phyloP scores from a whole-genome alignment of 805 yeast species.

The Candida jianshihensis region DNA sequence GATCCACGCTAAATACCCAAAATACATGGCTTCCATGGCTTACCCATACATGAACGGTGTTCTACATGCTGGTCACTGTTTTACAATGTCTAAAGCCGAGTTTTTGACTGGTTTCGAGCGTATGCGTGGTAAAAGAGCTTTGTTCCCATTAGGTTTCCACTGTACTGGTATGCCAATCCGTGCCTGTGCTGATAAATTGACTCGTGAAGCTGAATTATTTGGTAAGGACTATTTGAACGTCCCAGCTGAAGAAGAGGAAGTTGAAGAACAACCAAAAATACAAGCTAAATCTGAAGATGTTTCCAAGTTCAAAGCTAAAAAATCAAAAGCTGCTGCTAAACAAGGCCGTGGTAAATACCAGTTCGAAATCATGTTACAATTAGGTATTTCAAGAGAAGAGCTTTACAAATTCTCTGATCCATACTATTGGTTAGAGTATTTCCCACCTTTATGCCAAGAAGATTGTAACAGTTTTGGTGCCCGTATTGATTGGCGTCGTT shows the following conservation, averaged over 20 bases:
- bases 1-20: slow-evolving; percentile 74
- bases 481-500: slow-evolving; percentile 97
- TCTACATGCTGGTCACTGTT: slow-evolving; percentile 94
- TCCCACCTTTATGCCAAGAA: slow-evolving; percentile 82
- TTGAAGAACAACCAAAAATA: slow-evolving; percentile 28
- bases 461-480: slow-evolving; percentile 84
- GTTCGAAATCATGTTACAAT: slow-evolving; percentile 92
- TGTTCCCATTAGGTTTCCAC: slow-evolving; percentile 96
- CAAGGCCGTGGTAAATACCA: slow-evolving; percentile 92
- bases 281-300: slow-evolving; percentile 58
- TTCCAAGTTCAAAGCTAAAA: slow-evolving; percentile 87
- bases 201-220: slow-evolving; percentile 86
- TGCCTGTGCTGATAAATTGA: slow-evolving; percentile 92
- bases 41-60: slow-evolving; percentile 99
- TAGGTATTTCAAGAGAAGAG: slow-evolving; percentile 81
- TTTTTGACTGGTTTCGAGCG: slow-evolving; percentile 90
- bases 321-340: slow-evolving; percentile 90
- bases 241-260: slow-evolving; percentile 60
- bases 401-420: slow-evolving; percentile 87
- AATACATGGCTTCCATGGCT: slow-evolving; percentile 90
- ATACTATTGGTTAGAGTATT: slow-evolving; percentile 80
- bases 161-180: slow-evolving; percentile 99
- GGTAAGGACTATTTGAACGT: slow-evolving; percentile 72
- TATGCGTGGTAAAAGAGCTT: slow-evolving; percentile 86
- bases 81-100: slow-evolving; percentile 91